Evolutionary conservation across 129 eudicot genomes (phyloP).

Genomic region (carrot (Daucus carota)): DH1_v3.0 NC_030381.2:21761001-21761500

Average conservation of each 20-base stretch:
- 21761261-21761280: slow-evolving; percentile 13
- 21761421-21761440: slow-evolving; percentile 12
- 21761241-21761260: slow-evolving; percentile 11
- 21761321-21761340: slow-evolving; percentile 7
- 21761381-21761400: slow-evolving; percentile 15
- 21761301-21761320: slow-evolving; percentile 14
- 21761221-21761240: not conserved
- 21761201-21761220: slow-evolving; percentile 18
- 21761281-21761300: slow-evolving; percentile 14
- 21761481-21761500: slow-evolving; percentile 13
- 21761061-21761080: slow-evolving; percentile 27
- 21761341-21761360: slow-evolving; percentile 13
- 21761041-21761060: slow-evolving; percentile 14
- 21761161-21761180: slow-evolving; percentile 13
- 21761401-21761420: slow-evolving; percentile 12
- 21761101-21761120: slow-evolving; percentile 16
- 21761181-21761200: slow-evolving; percentile 15
- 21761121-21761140: slow-evolving; percentile 25
- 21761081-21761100: slow-evolving; percentile 23
- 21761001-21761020: slow-evolving; percentile 29
- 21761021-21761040: slow-evolving; percentile 20
- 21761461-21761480: slow-evolving; percentile 16
- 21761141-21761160: slow-evolving; percentile 17
- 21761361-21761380: slow-evolving; percentile 12
- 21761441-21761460: slow-evolving; percentile 1